These are phyloP conservation scores for Fusarium armeniacum DNA, from an alignment of 2,329 filamentous ascomycete genomes.

Conservation along the genomic window DNA sequence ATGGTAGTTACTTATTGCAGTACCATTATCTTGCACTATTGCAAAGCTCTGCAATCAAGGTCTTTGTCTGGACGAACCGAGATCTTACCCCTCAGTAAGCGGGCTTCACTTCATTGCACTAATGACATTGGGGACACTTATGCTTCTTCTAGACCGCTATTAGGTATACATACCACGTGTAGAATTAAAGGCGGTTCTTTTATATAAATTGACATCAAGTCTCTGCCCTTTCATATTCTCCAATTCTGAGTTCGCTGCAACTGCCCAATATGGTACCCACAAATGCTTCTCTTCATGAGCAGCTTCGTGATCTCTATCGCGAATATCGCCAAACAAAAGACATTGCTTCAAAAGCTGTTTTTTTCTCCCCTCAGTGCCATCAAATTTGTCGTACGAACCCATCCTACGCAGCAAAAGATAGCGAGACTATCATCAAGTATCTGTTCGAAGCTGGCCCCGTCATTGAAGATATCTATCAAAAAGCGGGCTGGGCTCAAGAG, in stretches of 20 bases:
- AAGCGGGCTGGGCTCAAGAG: background rate
- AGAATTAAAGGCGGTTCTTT: background rate
- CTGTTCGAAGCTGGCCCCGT: slow-evolving; percentile 2
- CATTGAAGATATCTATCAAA: background rate
- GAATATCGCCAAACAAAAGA: slow-evolving; percentile 9
- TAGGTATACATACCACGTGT: background rate
- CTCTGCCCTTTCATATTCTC: accelerated
- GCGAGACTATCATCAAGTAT: slow-evolving; percentile 5
- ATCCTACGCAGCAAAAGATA: background rate
- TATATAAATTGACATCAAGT: accelerated
- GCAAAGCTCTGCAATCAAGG: no score
- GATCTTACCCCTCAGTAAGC: background rate
- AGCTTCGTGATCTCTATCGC: background rate
- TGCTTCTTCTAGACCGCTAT: background rate
- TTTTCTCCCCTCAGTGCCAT: slow-evolving; percentile 12
- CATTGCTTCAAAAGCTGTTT: slow-evolving; percentile 1
- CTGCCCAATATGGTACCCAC: background rate
- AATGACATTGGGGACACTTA: background rate
- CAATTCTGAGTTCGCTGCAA: no score
- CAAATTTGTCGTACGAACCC: slow-evolving; percentile 26
- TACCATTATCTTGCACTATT: background rate
- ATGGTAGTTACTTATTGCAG: background rate
- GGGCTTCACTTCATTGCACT: background rate
- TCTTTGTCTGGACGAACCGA: background rate
- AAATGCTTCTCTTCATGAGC: accelerated